Conservation (phyloP, 306 rosid species). For the Vigna nakashimae region DNA sequence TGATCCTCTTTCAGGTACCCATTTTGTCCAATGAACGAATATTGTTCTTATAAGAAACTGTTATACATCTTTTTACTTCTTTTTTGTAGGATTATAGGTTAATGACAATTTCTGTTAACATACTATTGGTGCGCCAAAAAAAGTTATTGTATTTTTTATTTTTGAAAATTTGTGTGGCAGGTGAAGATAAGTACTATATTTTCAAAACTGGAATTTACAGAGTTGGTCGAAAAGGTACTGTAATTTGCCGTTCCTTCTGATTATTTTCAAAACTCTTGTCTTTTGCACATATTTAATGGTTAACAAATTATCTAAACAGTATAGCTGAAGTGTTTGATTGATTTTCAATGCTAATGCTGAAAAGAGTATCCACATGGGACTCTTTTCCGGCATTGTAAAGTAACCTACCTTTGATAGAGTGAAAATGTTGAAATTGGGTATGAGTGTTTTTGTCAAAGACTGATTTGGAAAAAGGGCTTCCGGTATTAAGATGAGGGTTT, state of each 20-base stretch:
- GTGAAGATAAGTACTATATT: conserved; percentile 81
- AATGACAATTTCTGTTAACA: neutral
- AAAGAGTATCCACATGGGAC: neutral
- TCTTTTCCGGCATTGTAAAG: neutral
- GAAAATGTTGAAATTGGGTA: conserved; percentile 35
- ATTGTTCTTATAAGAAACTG: neutral
- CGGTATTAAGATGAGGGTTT: neutral
- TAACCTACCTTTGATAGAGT: conserved; percentile 9
- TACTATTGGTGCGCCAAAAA: neutral
- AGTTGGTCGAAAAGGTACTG: conserved; percentile 93
- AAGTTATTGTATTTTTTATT: neutral
- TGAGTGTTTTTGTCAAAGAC: conserved; percentile 1
- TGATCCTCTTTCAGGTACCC: conserved; percentile 72
- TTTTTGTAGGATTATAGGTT: neutral
- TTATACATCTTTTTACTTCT: conserved; percentile 2
- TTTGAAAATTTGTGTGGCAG: conserved; percentile 47
- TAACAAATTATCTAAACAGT: neutral
- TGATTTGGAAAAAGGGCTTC: conserved; percentile 8
- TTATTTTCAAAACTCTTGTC: neutral
- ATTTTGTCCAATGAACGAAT: neutral
- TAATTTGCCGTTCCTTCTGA: neutral
- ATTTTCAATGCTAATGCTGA: conserved; percentile 6
- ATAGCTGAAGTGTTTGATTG: neutral
- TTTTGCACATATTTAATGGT: neutral
- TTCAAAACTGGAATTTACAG: conserved; percentile 73